phyloP scores from a whole-genome alignment of 2,329 filamentous ascomycete species.

The Epichloe hybrida region DNA sequence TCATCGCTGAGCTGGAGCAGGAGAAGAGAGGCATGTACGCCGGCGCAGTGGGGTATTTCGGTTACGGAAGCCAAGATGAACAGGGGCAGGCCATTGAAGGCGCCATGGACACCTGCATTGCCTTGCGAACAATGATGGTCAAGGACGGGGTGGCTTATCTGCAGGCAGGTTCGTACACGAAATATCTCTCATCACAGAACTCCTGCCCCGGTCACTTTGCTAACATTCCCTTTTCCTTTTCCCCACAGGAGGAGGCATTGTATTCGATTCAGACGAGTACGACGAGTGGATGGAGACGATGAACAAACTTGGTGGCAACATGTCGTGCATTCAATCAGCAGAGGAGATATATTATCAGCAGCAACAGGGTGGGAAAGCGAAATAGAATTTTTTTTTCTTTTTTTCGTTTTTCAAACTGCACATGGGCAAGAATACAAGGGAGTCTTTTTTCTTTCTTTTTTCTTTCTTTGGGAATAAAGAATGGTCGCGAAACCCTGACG shows the following conservation, averaged over 20 bases:
- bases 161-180: slow-evolving; percentile 46
- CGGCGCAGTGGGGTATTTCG: slow-evolving; percentile 93
- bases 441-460: no score
- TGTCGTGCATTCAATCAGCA: slow-evolving; percentile 73
- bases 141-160: slow-evolving; percentile 88
- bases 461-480: no score
- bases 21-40: slow-evolving; percentile 95
- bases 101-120: slow-evolving; percentile 78
- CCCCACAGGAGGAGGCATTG: slow-evolving; percentile 59
- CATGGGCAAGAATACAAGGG: neutral
- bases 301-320: slow-evolving; percentile 88
- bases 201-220: neutral
- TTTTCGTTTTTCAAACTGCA: neutral
- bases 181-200: neutral
- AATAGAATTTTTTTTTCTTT: neutral
- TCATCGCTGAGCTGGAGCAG: slow-evolving; percentile 84
- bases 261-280: slow-evolving; percentile 83
- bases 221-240: neutral
- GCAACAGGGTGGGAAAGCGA: slow-evolving; percentile 11
- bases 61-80: slow-evolving; percentile 59
- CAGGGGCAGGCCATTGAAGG: slow-evolving; percentile 56
- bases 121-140: slow-evolving; percentile 81
- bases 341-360: slow-evolving; percentile 48
- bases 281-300: slow-evolving; percentile 91
- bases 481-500: no score